These are phyloP conservation scores for Podaxis sp. DNA, from an alignment of 768 basidiomycete species.

Conservation along the genomic window DNA sequence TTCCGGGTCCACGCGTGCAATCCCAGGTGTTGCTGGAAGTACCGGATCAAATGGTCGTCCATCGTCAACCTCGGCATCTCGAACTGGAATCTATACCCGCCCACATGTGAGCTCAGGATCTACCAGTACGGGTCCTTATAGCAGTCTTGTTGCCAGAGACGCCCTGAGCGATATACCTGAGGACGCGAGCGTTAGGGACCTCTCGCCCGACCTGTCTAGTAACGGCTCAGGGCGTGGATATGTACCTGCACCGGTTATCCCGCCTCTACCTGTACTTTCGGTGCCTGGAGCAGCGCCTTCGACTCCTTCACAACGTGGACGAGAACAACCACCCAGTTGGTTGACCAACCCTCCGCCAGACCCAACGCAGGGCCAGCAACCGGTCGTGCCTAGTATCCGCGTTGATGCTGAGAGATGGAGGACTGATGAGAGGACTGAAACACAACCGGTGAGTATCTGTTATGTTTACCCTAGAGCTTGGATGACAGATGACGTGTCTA, in stretches of 20 bases:
- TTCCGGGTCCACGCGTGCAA: neutral
- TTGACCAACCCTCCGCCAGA: neutral
- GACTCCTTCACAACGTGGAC: neutral
- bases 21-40: neutral
- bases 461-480: neutral
- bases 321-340: neutral
- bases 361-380: neutral
- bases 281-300: neutral
- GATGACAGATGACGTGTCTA: neutral
- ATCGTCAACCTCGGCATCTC: neutral
- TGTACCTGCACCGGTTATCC: neutral
- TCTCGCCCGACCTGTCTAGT: neutral
- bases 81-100: constrained; percentile 2
- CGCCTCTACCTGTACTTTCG: neutral
- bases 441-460: neutral
- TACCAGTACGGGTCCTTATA: neutral
- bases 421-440: neutral
- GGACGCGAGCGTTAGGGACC: neutral
- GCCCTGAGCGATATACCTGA: constrained; percentile 13
- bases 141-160: neutral
- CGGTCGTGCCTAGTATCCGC: constrained; percentile 1
- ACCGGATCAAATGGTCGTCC: neutral
- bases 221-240: neutral
- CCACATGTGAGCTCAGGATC: neutral
- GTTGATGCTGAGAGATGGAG: neutral